Evolutionary conservation across 2,329 filamentous ascomycete species (phyloP).

Genomic region (Xylariomycetidae sp.): DNA sequence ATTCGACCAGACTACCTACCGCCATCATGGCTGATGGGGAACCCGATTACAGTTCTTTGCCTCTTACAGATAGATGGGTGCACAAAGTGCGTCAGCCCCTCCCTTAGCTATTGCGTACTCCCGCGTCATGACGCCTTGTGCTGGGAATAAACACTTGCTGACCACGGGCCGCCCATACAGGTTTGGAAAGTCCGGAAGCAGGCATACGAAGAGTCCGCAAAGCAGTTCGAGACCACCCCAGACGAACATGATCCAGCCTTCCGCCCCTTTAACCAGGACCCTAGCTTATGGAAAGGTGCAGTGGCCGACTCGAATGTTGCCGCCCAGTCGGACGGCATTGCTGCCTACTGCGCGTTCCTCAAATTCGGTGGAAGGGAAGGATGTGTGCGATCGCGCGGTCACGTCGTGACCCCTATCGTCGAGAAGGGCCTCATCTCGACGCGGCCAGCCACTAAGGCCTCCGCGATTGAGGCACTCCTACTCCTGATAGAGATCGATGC

Average conservation of each 20-base stretch:
- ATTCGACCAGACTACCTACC: conserved; percentile 6
- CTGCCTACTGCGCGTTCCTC: conserved; percentile 83
- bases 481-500: conserved; percentile 88
- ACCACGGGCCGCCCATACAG: conserved; percentile 33
- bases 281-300: conserved; percentile 84
- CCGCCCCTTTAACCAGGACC: conserved; percentile 79
- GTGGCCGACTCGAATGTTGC: conserved; percentile 95
- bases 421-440: conserved; percentile 91
- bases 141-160: conserved; percentile 4
- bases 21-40: conserved; percentile 71
- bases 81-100: conserved; percentile 60
- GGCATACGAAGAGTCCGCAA: conserved; percentile 88
- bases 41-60: conserved; percentile 76
- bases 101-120: not conserved
- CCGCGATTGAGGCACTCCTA: conserved; percentile 78
- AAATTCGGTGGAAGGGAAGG: conserved; percentile 83
- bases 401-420: conserved; percentile 72
- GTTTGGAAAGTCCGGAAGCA: conserved; percentile 96
- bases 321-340: conserved; percentile 88
- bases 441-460: conserved; percentile 82
- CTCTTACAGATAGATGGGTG: conserved; percentile 72
- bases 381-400: conserved; percentile 69
- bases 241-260: conserved; percentile 85
- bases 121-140: too few relatives aligned
- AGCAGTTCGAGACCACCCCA: conserved; percentile 78